Conservation (phyloP, 2,329 filamentous ascomycete genomes). For the Alternaria arbusti region DNA sequence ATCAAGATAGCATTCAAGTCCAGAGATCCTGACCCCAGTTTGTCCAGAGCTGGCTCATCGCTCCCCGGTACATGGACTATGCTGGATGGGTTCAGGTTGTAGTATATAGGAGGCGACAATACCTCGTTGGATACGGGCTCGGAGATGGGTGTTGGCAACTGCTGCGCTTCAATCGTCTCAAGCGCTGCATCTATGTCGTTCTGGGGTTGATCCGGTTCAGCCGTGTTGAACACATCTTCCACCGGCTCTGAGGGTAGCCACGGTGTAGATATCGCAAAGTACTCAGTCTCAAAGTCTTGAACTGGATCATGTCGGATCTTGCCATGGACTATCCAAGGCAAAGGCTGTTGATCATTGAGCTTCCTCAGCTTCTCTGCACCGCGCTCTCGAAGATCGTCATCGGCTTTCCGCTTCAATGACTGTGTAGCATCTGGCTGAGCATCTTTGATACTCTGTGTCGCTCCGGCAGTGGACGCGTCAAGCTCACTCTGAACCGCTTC, state of each 20-base stretch:
- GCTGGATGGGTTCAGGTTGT: not conserved
- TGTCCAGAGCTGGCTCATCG: not conserved
- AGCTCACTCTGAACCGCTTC: not conserved
- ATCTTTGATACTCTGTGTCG: fast-evolving
- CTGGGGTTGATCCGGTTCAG: not conserved
- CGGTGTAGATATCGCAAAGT: not conserved
- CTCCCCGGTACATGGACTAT: not conserved
- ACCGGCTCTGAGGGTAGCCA: not conserved
- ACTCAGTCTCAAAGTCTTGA: not conserved
- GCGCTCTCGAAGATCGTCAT: not conserved
- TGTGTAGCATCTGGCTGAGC: fast-evolving
- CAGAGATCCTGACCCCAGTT: not conserved
- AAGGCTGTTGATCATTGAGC: not conserved
- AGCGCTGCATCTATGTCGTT: not conserved
- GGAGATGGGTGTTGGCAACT: not conserved
- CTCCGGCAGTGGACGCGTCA: not conserved
- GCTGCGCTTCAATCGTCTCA: not conserved
- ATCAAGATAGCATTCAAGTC: not conserved
- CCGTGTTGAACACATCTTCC: fast-evolving
- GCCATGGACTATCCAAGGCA: not conserved
- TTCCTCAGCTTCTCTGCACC: not conserved
- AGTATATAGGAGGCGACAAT: not conserved
- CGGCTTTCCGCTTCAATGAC: not conserved
- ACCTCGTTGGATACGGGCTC: not conserved
- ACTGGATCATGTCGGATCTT: not conserved